Percentiles rank a stretch among this genome's conserved stretches.
phyloP scores from a whole-genome alignment of 2,329 filamentous ascomycete species.

The Alternaria brassicae region DNA sequence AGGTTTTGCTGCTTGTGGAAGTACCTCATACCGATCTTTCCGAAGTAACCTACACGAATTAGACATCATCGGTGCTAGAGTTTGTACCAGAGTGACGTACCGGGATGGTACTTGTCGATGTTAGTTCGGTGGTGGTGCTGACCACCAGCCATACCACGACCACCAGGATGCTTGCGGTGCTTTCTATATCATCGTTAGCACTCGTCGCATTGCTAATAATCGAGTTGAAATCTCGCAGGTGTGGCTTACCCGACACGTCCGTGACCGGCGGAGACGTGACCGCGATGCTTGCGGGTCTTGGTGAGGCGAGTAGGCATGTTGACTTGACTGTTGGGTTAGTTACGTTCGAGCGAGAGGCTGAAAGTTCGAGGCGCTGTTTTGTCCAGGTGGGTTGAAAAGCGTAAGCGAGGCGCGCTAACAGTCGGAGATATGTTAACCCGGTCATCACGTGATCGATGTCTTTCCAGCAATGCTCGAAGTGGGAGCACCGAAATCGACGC shows the following conservation, averaged over 20 bases:
- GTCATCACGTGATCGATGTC: neutral
- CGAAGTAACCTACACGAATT: too few relatives aligned
- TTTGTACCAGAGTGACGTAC: slow-evolving; percentile 63
- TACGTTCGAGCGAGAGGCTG: slow-evolving; percentile 17
- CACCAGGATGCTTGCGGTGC: slow-evolving; percentile 89
- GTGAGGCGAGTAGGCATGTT: slow-evolving; percentile 42
- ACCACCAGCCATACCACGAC: slow-evolving; percentile 74
- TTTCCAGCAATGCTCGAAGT: neutral
- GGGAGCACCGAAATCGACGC: neutral
- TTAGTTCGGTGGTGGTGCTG: slow-evolving; percentile 98
- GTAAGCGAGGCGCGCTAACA: slow-evolving; percentile 26
- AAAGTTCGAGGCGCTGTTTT: slow-evolving; percentile 13
- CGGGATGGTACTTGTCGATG: slow-evolving; percentile 92
- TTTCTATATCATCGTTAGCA: slow-evolving; percentile 58
- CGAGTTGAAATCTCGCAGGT: neutral
- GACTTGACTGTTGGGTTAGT: slow-evolving; percentile 41
- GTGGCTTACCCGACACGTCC: slow-evolving; percentile 77
- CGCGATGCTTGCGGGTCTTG: slow-evolving; percentile 65
- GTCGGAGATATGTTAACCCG: slow-evolving; percentile 8
- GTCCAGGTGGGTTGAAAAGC: slow-evolving; percentile 17
- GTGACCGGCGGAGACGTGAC: slow-evolving; percentile 95
- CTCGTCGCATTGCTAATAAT: neutral
- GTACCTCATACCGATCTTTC: slow-evolving; percentile 67
- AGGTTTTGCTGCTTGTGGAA: slow-evolving; percentile 94
- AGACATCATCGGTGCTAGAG: too few relatives aligned